Conservation (phyloP, 139 green algal genomes). For the Chlamydomonas asymmetrica region DNA sequence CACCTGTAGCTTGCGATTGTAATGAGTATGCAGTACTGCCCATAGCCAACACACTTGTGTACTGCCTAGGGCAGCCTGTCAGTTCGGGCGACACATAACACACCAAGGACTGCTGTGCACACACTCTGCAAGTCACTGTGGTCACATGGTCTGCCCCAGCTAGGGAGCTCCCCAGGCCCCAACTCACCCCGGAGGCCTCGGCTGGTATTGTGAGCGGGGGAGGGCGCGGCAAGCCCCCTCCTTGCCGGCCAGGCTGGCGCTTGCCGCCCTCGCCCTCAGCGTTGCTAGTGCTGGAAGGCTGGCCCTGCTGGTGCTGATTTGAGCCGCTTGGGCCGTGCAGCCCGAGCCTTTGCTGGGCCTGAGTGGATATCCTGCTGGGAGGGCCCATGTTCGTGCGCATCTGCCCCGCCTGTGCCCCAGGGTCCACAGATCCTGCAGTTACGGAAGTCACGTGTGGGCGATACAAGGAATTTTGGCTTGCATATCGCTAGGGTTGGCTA, state of each 20-base stretch:
- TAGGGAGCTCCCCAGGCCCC: not conserved
- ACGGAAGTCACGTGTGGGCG: too few relatives aligned
- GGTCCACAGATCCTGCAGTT: too few relatives aligned
- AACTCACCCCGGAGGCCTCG: not conserved
- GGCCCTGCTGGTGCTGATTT: too few relatives aligned
- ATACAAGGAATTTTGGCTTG: too few relatives aligned
- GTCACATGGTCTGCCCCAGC: too few relatives aligned
- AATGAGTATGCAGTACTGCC: not conserved
- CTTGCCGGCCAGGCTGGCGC: not conserved
- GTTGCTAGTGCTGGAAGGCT: too few relatives aligned
- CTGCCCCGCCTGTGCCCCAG: too few relatives aligned
- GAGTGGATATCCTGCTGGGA: conserved; percentile 12
- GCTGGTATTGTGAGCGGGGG: conserved; percentile 39
- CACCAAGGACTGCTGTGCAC: too few relatives aligned
- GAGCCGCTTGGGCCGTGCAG: not conserved
- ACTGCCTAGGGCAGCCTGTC: not conserved
- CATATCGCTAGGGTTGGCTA: too few relatives aligned
- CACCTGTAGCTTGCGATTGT: too few relatives aligned
- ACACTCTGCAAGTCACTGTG: too few relatives aligned
- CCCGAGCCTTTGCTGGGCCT: conserved; percentile 28
- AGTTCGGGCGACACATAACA: not conserved
- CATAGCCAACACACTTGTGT: not conserved
- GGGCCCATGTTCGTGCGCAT: conserved; percentile 18
- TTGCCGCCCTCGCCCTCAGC: not conserved
- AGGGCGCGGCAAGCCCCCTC: conserved; percentile 22